phyloP scores from a whole-genome alignment of 805 yeast genomes.

The Ogataea salicorniae region DNA sequence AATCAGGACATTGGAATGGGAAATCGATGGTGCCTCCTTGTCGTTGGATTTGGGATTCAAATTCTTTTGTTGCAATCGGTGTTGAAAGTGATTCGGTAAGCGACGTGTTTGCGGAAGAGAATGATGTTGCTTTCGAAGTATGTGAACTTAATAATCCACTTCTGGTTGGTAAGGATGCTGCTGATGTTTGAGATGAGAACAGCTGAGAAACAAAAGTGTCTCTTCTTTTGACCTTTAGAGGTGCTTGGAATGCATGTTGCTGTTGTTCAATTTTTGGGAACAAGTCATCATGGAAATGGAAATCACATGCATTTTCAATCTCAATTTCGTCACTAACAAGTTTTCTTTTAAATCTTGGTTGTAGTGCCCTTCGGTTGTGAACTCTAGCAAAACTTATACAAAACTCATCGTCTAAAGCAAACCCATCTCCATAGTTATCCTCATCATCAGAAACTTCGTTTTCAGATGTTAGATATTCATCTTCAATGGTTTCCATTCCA shows the following conservation, averaged over 20 bases:
- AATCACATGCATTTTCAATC: too few relatives aligned
- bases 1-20: constrained; percentile 41
- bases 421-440: constrained; percentile 14
- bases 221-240: too few relatives aligned
- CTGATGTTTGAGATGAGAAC: too few relatives aligned
- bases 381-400: constrained; percentile 11
- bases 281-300: too few relatives aligned
- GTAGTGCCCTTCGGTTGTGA: neutral
- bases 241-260: too few relatives aligned
- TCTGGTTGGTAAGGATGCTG: too few relatives aligned
- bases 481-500: constrained; percentile 1
- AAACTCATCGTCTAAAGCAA: constrained; percentile 23
- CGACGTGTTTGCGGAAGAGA: too few relatives aligned
- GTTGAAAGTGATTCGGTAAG: neutral
- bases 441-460: constrained; percentile 11
- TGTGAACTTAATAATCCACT: too few relatives aligned
- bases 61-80: neutral
- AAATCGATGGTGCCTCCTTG: neutral
- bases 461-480: constrained; percentile 6
- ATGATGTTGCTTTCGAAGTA: too few relatives aligned
- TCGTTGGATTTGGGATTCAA: neutral
- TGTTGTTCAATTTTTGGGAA: too few relatives aligned
- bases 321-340: neutral
- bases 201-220: too few relatives aligned
- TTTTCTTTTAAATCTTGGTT: neutral